Evolutionary conservation across 192 early-diverging fungal species (phyloP), one percentile per base, ranked within the genome.

Genomic region (Coemansia sp.): DNA sequence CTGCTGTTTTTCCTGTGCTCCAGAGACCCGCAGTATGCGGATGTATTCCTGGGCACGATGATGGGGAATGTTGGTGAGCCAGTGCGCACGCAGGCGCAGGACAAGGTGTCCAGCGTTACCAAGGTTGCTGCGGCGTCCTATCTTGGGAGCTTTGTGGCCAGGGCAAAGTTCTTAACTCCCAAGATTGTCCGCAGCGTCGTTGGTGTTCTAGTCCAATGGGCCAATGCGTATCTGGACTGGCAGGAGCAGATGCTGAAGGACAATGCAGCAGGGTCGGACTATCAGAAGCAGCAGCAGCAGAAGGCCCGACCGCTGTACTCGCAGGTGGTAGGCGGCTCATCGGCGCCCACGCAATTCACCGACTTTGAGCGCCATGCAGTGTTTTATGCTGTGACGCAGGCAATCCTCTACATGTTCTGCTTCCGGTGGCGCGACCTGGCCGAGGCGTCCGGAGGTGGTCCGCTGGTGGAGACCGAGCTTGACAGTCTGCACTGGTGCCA

Each of bases 401-500:
- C 94, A 0, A 62, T 93, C n/a, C 74, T 99, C 52, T 99, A 98
- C 71, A 87, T 95, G 12, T 98, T 97, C 65, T 97, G 95, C 78
- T 99, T 96, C 78, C 87, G 94, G 8, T 98, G 96, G 95, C 87
- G 87, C 62, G 87, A 94, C 63, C 72, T 99, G 43, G 85, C 89
- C 36, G 61, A 82, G 54, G 84, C 78, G 10, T 12, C 56, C 1
- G 64, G 36, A 10, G 71, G 68, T 12, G 68, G 63, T 16, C 69
- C 77, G 4, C 37, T 76, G 2, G 60, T 76, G 10, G 73, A 80
- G 57, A 64, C 37, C 40, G 78, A 80, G 43, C 63, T 76, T 8
- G 78, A 72, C 42, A 62, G 61, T 15, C 45, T 80, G 65, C 66
- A 67, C 16, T 93, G 90, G 90, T 90, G 88, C 55, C 42, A 65